Evolutionary conservation across 768 basidiomycete species (phyloP), one percentile per base, ranked within the genome.

Genomic region (Nidularia pulvinata): DNA sequence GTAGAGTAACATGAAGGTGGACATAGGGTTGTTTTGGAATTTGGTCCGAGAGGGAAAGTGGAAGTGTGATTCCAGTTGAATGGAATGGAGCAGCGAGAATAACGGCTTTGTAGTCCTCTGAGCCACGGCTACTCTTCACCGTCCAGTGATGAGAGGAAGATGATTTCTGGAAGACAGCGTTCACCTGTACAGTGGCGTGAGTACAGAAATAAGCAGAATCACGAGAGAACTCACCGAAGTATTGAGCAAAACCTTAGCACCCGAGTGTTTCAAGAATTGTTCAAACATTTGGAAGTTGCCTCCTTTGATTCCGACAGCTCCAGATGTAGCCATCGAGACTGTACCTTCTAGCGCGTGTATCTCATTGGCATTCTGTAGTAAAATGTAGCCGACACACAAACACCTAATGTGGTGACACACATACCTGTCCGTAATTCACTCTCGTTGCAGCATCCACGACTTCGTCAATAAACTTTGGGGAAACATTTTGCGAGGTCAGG

Each of bases 281-380:
- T 93, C 87, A 60, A 98, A 98, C 35, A 98, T 79, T 60, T 82
- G 83, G 68, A 80, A 89, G 68, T 97, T 96, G 5, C 96, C 96
- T 6, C 91, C 88, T 55, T 76, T 67, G 45, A 96, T 82, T 10
- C 79, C 77, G 3, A 73, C 70, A 0, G 91, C 92, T 11, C 86
- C 85, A 0, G 63, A 68, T 2, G 93, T 79, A 3, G 92, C 91
- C 73, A 98, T 78, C 6, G 86, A 86, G 49, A 77, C 78, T 10
- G 82, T 67, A 5, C 88, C 91, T 52, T 82, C 92, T 32, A 98
- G 69, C 0, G 84, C 92, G 63, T 96, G 92, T 1, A 98, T 86
- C 22, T 73, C 60, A 59, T 82, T 78, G 10, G 84, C 77, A 61
- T 93, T 84, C 81, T 92, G 61, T 16, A 6, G 46, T 14, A 35